These are phyloP conservation scores for Pleurozium schreberi DNA, from an alignment of 225 moss, liverwort and hornwort species.

Conservation along the genomic window DNA sequence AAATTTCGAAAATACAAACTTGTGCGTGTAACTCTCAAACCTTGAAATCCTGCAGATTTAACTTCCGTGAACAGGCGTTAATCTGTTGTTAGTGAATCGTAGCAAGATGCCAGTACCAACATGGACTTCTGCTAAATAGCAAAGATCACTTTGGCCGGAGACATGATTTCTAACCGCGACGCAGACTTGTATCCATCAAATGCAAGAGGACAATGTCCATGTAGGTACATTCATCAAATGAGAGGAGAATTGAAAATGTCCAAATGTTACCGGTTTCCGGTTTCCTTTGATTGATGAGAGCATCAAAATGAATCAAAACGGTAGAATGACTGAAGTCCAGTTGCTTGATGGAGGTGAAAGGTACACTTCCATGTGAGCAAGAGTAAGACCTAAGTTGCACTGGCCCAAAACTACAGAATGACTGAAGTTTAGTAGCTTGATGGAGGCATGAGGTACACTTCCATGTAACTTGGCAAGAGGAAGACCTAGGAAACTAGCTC, in stretches of 20 bases:
- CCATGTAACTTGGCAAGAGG: background rate
- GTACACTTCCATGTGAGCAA: background rate
- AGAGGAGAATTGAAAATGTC: background rate
- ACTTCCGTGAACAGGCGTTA: no score
- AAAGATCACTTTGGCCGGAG: background rate
- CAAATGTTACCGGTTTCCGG: background rate
- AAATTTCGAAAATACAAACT: background rate
- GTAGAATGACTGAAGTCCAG: background rate
- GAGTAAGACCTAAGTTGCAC: background rate
- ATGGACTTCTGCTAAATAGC: background rate
- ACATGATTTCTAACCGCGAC: background rate
- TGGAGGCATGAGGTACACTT: conserved; percentile 18
- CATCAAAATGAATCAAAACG: background rate
- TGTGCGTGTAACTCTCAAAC: background rate
- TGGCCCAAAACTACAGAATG: background rate
- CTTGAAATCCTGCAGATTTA: background rate
- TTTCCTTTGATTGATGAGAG: conserved; percentile 10
- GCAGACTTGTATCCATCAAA: background rate
- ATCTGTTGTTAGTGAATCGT: background rate
- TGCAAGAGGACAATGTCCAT: background rate
- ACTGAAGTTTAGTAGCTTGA: background rate
- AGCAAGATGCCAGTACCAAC: background rate
- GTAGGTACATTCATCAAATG: background rate
- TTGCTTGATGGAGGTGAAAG: conserved; percentile 1
- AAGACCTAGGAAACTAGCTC: background rate